Base-by-base conservation (phyloP, 2,329 filamentous ascomycete species). In the Hypoxylon sp. region DNA sequence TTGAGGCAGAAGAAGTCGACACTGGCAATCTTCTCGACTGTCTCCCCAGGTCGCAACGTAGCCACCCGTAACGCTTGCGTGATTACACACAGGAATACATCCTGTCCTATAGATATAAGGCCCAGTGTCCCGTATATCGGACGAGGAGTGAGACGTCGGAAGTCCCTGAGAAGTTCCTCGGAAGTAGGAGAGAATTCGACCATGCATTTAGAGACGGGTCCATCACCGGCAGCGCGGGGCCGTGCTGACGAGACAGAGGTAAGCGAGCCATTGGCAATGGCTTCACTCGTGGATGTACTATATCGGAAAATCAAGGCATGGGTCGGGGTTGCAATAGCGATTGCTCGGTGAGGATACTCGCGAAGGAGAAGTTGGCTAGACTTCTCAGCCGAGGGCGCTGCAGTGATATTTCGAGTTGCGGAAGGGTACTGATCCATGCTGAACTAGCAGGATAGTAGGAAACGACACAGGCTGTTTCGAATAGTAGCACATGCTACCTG, bases 1-100 rank as follows among this genome's bases (percentile, higher is more conserved):
- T 93, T 98, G 67, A 99, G 83, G 77, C 96, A 98, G 82, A 97
- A 93, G 79, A 98, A 98, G 72, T 96, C 93, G 65, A 98, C 95
- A 19, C 88, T 90, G 67, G 90, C 87, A 74, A 98, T 98, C 79
- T 91, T 90, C 81, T 96, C 92, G 24, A 98, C 91, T 3, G 92
- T 95, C 84, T 98, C 95, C 51, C 93, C 93, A 0, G 94, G 94
- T 52, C 94, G 87, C 52, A 98, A 87, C 0, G 89, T 94, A 14
- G 94, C 95, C 5, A 94, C 94, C 69, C 91, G 89, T 19, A 88
- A 87, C 39, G 93, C 92, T 50, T 90, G 89, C 29, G 92, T 97
- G 59, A 98, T 92, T 63, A 98, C 92, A 68, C 94, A 96, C 14
- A 98, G 84, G 78, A 98, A 98, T 13, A 98, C 91, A 82, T 98